phyloP scores from a whole-genome alignment of 2,329 filamentous ascomycete species.

The Aspergillus transmontanensis region DNA sequence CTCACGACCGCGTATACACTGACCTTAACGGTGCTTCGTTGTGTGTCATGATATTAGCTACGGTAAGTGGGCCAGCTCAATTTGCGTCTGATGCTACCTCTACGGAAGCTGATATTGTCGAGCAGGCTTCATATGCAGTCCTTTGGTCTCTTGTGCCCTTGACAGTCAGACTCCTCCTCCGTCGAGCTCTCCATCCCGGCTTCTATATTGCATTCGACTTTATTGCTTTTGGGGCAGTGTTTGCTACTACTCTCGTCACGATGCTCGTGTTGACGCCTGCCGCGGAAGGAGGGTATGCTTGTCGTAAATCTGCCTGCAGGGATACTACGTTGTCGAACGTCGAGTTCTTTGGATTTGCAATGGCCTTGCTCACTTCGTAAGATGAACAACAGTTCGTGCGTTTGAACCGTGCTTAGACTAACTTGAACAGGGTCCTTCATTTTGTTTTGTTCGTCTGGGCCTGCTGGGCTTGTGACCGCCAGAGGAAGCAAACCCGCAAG shows the following conservation, averaged over 20 bases:
- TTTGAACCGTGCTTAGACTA: neutral
- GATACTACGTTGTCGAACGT: neutral
- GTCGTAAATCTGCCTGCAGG: too few relatives aligned
- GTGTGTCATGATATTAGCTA: neutral
- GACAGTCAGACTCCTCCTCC: neutral
- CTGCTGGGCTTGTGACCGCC: constrained; percentile 1
- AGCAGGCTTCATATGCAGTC: neutral
- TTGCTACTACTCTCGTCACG: neutral
- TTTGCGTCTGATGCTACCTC: too few relatives aligned
- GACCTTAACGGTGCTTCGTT: neutral
- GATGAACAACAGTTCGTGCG: neutral
- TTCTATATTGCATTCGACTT: constrained; percentile 6
- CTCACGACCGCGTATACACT: neutral
- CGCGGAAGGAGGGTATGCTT: neutral
- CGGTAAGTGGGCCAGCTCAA: neutral
- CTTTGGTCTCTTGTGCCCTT: neutral
- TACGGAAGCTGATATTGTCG: too few relatives aligned
- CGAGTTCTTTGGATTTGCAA: neutral
- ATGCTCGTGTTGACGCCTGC: neutral
- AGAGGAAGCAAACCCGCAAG: neutral
- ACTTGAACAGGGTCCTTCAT: neutral
- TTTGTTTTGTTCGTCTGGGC: constrained; percentile 6
- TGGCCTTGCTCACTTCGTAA: neutral
- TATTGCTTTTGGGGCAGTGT: neutral
- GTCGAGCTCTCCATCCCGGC: neutral